A percentile compares a stretch with the other conserved stretches of the same genome.
Evolutionary conservation across 2,329 filamentous ascomycete species (phyloP).

Genomic region (Pezizomycotina sp.): DNA sequence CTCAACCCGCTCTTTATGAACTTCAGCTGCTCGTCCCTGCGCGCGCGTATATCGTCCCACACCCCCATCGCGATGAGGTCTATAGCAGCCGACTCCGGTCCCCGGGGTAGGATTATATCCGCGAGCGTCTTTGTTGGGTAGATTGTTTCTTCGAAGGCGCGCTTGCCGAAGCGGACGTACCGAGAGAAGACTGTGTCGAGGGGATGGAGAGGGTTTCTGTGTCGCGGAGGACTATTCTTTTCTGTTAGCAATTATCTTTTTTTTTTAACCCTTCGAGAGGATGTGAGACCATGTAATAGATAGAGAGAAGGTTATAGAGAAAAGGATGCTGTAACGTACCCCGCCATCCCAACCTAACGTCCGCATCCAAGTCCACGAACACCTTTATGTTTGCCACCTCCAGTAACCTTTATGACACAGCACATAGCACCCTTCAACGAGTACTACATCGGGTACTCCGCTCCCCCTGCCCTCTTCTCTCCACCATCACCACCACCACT

Average conservation of each 20-base stretch:
- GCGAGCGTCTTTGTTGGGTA: constrained; percentile 15
- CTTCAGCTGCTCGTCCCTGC: constrained; percentile 12
- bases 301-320: neutral
- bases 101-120: constrained; percentile 16
- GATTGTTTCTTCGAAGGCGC: constrained; percentile 21
- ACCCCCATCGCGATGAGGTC: constrained; percentile 24
- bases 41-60: constrained; percentile 22
- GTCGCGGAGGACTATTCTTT: constrained; percentile 19
- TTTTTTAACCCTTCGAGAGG: constrained; percentile 10
- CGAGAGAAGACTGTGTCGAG: constrained; percentile 23
- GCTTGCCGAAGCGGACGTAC: constrained; percentile 23
- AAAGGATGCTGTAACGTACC: constrained; percentile 3
- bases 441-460: constrained; percentile 20
- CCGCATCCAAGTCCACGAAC: constrained; percentile 22
- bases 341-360: constrained; percentile 18
- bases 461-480: constrained; percentile 7
- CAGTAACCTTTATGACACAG: constrained; percentile 20
- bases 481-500: neutral
- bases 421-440: constrained; percentile 23
- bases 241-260: constrained; percentile 7
- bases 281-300: neutral
- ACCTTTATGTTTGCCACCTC: constrained; percentile 22
- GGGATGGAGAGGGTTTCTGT: constrained; percentile 18
- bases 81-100: constrained; percentile 22
- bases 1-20: constrained; percentile 1